A percentile compares a stretch with the other conserved stretches of the same genome.
phyloP scores from a whole-genome alignment of 202 grass and related monocot species.

The Sporobolus alterniflorus region DNA sequence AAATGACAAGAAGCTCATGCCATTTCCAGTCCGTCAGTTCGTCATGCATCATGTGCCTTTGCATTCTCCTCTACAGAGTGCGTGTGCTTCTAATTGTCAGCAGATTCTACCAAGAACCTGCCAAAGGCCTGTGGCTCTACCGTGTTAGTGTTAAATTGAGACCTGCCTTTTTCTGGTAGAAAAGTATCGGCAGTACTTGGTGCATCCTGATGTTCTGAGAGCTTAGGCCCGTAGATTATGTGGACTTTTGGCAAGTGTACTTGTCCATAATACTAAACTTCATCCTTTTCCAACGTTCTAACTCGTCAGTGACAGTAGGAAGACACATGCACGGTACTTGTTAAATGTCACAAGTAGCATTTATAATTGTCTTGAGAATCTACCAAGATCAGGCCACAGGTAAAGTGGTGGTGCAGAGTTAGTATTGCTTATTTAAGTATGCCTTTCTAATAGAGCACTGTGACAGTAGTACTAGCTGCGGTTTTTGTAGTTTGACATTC shows the following conservation, averaged over 20 bases:
- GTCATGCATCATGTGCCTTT: too few species aligned
- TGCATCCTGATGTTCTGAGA: background rate
- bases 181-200: background rate
- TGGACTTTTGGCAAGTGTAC: background rate
- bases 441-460: background rate
- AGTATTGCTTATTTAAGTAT: too few species aligned
- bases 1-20: too few species aligned
- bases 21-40: too few species aligned
- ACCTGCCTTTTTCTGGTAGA: background rate
- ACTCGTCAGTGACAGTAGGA: background rate
- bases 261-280: background rate
- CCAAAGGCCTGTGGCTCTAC: background rate
- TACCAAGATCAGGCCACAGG: background rate
- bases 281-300: background rate
- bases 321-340: background rate
- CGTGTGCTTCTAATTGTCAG: too few species aligned
- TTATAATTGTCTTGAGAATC: background rate
- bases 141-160: background rate
- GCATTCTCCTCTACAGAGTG: too few species aligned
- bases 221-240: background rate
- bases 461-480: background rate
- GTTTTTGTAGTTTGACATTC: too few species aligned
- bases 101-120: constrained; percentile 16
- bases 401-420: background rate
- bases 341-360: background rate